These are phyloP conservation scores for Pseudoscleropodium purum DNA, from an alignment of 225 moss, liverwort and hornwort species.

Conservation along the genomic window DNA sequence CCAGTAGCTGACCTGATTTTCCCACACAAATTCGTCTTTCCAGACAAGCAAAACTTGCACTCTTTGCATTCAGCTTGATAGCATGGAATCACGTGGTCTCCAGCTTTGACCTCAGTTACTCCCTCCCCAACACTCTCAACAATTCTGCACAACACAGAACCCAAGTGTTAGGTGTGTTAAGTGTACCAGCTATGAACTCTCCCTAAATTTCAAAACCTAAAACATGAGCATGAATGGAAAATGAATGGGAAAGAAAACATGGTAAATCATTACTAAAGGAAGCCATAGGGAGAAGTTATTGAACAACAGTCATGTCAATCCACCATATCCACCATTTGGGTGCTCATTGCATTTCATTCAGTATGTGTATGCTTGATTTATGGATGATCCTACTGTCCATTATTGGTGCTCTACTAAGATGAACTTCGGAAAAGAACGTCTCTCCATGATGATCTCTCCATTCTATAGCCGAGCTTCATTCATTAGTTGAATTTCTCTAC, in stretches of 20 bases:
- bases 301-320: neutral
- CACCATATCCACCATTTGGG: neutral
- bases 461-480: neutral
- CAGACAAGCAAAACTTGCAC: conserved; percentile 66
- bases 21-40: conserved; percentile 57
- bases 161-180: neutral
- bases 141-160: conserved; percentile 20
- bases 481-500: too few relatives aligned
- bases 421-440: neutral
- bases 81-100: conserved; percentile 68
- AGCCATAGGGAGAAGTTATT: neutral
- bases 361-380: neutral
- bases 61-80: conserved; percentile 61
- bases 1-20: conserved; percentile 55
- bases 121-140: conserved; percentile 67
- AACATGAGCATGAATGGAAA: neutral
- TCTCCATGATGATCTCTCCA: neutral
- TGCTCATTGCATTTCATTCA: neutral
- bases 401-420: neutral
- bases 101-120: conserved; percentile 46
- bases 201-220: neutral
- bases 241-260: neutral
- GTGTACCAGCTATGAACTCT: neutral
- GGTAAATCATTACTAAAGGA: too few relatives aligned
- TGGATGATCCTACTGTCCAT: neutral